These are phyloP conservation scores for Salvia sclarea DNA, from an alignment of 305 asterid species.

Conservation along the genomic window DNA sequence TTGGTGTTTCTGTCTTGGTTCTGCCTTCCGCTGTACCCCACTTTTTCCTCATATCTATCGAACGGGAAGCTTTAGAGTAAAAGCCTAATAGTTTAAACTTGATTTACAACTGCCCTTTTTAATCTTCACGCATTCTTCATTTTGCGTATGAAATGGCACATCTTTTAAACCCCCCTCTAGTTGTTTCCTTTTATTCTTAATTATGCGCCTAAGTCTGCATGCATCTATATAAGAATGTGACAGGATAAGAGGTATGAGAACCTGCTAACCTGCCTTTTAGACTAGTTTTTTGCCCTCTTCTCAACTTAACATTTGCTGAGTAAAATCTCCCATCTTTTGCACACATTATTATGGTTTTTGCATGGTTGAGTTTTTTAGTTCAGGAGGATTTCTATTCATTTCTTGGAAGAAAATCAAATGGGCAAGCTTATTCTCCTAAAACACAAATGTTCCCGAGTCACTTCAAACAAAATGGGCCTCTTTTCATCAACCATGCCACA, in stretches of 20 bases:
- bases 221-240: not conserved
- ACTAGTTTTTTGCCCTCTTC: not conserved
- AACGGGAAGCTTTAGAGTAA: not conserved
- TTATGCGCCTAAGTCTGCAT: not conserved
- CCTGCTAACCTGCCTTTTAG: not conserved
- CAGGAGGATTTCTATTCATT: not conserved
- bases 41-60: not conserved
- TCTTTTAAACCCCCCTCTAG: not conserved
- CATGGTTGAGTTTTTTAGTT: not conserved
- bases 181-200: not conserved
- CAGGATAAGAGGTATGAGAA: not conserved
- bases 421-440: not conserved
- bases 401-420: not conserved
- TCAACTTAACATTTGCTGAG: not conserved
- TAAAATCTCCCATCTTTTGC: not conserved
- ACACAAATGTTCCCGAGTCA: not conserved
- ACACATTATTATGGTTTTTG: not conserved
- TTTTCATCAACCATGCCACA: not conserved
- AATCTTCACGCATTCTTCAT: conserved; percentile 8
- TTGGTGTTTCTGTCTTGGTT: not conserved
- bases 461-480: not conserved
- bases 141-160: not conserved
- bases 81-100: not conserved
- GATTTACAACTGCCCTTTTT: not conserved
- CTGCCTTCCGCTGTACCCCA: not conserved